Evolutionary conservation across 495 filamentous ascomycete genomes (phyloP).

Genomic region (Hyaloscypha finlandica): DNA sequence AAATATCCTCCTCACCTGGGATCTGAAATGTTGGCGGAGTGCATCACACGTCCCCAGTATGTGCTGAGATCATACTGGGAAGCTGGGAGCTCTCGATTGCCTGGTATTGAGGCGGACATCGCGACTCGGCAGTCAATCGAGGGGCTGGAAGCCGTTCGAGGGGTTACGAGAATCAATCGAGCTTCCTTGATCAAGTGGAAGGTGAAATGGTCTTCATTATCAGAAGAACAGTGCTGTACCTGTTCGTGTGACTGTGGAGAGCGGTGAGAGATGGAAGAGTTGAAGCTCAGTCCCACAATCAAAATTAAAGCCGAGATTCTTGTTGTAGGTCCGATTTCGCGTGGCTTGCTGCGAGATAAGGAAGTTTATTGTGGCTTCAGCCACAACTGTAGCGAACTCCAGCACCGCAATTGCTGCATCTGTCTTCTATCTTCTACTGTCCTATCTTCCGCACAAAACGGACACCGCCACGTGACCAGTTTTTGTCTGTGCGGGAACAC

Average conservation of each 20-base stretch:
- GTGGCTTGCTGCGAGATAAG: background rate
- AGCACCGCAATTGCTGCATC: too few relatives aligned
- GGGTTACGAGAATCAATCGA: background rate
- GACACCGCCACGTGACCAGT: too few relatives aligned
- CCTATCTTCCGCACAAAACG: too few relatives aligned
- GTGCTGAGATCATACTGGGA: slow-evolving; percentile 91
- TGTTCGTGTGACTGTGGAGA: background rate
- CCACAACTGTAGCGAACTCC: too few relatives aligned
- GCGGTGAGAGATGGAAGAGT: slow-evolving; percentile 9
- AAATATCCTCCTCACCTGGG: slow-evolving; percentile 72
- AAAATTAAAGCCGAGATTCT: background rate
- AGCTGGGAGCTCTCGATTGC: slow-evolving; percentile 78
- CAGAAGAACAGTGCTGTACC: background rate
- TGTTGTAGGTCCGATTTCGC: slow-evolving; percentile 7
- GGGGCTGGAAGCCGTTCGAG: background rate
- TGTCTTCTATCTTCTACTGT: too few relatives aligned
- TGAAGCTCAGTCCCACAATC: background rate
- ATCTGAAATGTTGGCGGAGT: slow-evolving; percentile 88
- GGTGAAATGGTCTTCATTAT: background rate
- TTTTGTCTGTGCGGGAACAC: too few relatives aligned
- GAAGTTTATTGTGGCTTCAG: background rate
- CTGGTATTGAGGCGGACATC: slow-evolving; percentile 92
- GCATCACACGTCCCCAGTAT: slow-evolving; percentile 93
- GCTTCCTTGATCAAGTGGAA: background rate
- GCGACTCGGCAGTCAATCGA: background rate